Evolutionary conservation across 1,139 yeast species (phyloP), one percentile per base, ranked within the genome.

Genomic region (Diutina siamensis): DNA sequence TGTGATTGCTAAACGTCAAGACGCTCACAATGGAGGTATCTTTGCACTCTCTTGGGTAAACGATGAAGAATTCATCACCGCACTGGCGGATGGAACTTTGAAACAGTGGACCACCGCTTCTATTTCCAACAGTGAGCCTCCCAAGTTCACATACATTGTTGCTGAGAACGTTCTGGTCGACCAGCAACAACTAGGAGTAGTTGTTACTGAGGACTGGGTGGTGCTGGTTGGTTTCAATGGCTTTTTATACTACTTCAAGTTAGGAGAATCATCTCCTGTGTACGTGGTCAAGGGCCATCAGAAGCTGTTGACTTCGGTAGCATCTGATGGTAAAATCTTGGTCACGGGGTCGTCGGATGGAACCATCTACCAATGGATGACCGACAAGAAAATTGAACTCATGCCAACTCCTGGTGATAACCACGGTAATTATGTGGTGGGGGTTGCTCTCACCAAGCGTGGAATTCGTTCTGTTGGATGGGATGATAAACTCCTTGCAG

Each of bases 331-430:
- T 2, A 55, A 57, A 0, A 52, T 18, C 1, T 51, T 80, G 19
- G 65, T 63, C 51, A 75, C 94, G 4, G 97, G 96, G n/a, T 80
- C 92, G 15, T 78, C 85, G 47, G 96, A 89, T 59, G 97, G 97
- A 18, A 65, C 74, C 45, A 61, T 86, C n/a, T 64, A 74, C 48
- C 61, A 70, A 49, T 85, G 95, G 94, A 45, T 25, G 20, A 44
- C 18, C 21, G 28, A 10, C 22, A 20, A 48, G 2, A 17, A n/a
- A 17, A 25, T 38, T 25, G 31, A 12, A 4, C 42, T 32, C n/a
- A 22, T 38, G 31, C 42, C 42, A 7, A 18, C 8, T 12, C 64
- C 67, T 10, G 42, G 32, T 10, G 15, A 18, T 15, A 13, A 19
- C n/a, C 92, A 84, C 58, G 55, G 71, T 1, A 83, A 83, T 55